Evolutionary conservation across 805 yeast genomes (phyloP).

Genomic region (Starmerella etchellsii): DNA sequence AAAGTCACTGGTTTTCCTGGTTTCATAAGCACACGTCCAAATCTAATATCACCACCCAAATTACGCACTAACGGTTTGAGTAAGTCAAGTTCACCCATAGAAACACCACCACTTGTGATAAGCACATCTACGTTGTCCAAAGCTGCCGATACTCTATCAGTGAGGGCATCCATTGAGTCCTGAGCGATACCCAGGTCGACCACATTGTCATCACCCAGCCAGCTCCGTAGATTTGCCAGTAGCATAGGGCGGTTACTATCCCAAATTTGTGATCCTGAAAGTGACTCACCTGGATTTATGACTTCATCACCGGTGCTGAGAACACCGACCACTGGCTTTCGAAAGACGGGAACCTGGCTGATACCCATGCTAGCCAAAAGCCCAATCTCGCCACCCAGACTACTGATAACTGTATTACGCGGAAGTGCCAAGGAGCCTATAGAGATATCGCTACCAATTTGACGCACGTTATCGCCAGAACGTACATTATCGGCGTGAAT

Average conservation of each 20-base stretch:
- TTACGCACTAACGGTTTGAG: constrained; percentile 38
- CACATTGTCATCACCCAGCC: constrained; percentile 28
- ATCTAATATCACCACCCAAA: constrained; percentile 36
- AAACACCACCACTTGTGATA: constrained; percentile 45
- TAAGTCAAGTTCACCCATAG: constrained; percentile 46
- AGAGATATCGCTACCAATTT: constrained; percentile 37
- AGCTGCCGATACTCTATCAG: constrained; percentile 21
- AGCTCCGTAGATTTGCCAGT: constrained; percentile 27
- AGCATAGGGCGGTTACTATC: constrained; percentile 41
- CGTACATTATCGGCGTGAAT: constrained; percentile 32
- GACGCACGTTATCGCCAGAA: constrained; percentile 36
- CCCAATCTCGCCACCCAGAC: constrained; percentile 41
- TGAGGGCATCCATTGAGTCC: constrained; percentile 30
- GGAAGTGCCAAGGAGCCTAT: constrained; percentile 30
- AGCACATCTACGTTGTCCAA: constrained; percentile 31
- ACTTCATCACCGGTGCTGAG: constrained; percentile 43
- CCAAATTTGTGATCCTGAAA: constrained; percentile 34
- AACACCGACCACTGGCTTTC: constrained; percentile 36
- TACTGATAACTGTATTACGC: constrained; percentile 30
- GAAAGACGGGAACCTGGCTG: constrained; percentile 28
- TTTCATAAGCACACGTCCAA: constrained; percentile 46
- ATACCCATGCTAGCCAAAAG: constrained; percentile 38
- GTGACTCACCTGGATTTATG: constrained; percentile 26
- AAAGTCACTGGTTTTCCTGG: constrained; percentile 50
- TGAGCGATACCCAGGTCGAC: constrained; percentile 40